Evolutionary conservation across 2,329 filamentous ascomycete genomes (phyloP).

Genomic region (Exophiala phaeomuriformis): DNA sequence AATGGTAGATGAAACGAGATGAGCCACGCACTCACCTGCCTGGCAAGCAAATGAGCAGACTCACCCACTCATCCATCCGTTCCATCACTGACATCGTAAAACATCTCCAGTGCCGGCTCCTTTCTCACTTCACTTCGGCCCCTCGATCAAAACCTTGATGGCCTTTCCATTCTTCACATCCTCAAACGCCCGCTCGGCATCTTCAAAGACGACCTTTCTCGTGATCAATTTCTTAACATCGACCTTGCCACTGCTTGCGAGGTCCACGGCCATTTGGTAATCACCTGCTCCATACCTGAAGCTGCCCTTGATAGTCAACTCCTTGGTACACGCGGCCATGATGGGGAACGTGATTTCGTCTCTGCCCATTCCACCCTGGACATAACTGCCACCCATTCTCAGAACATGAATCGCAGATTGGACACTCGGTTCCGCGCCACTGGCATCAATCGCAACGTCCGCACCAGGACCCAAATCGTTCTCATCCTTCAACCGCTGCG

Average conservation of each 20-base stretch:
- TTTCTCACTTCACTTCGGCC: slow-evolving; percentile 23
- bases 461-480: slow-evolving; percentile 59
- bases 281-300: slow-evolving; percentile 88
- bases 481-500: slow-evolving; percentile 56
- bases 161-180: slow-evolving; percentile 75
- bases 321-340: slow-evolving; percentile 80
- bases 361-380: slow-evolving; percentile 87
- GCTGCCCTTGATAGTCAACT: slow-evolving; percentile 76
- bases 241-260: slow-evolving; percentile 66
- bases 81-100: too few relatives aligned
- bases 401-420: slow-evolving; percentile 66
- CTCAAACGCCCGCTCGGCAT: slow-evolving; percentile 79
- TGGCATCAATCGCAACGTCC: slow-evolving; percentile 74
- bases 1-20: too few relatives aligned
- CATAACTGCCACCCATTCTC: slow-evolving; percentile 64
- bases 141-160: slow-evolving; percentile 43
- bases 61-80: too few relatives aligned
- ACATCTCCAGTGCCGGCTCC: too few relatives aligned
- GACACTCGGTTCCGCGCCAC: slow-evolving; percentile 69
- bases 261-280: slow-evolving; percentile 72
- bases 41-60: too few relatives aligned
- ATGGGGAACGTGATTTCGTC: slow-evolving; percentile 85
- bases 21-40: too few relatives aligned
- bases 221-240: slow-evolving; percentile 72
- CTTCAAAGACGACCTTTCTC: slow-evolving; percentile 65